phyloP scores from a whole-genome alignment of 768 basidiomycete genomes.

The Amyloporia xantha region DNA sequence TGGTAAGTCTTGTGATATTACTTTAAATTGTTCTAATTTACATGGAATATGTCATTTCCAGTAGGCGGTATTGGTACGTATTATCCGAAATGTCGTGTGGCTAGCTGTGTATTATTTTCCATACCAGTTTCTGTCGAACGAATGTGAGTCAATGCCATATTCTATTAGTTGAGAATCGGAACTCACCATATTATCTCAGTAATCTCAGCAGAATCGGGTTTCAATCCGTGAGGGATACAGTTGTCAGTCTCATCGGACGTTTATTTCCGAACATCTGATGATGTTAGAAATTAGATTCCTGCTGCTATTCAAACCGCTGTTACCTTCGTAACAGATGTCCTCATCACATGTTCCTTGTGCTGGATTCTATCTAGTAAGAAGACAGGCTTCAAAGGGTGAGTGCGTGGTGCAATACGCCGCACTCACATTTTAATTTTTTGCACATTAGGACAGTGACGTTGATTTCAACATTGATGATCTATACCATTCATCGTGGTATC shows the following conservation, averaged over 20 bases:
- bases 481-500: conserved; percentile 2
- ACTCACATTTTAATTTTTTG: no score
- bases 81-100: no score
- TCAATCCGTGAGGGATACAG: not conserved
- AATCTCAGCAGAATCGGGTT: not conserved
- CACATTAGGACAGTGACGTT: not conserved
- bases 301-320: not conserved
- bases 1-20: not conserved
- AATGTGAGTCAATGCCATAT: not conserved
- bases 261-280: no score
- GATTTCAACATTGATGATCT: not conserved
- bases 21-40: not conserved
- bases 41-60: not conserved
- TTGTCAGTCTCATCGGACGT: no score
- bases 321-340: not conserved
- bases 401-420: no score
- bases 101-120: no score
- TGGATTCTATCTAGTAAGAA: not conserved
- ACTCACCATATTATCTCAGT: not conserved
- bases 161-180: no score
- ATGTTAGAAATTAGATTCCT: no score
- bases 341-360: not conserved
- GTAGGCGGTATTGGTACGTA: conserved; percentile 1
- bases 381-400: not conserved
- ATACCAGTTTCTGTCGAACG: not conserved